These are phyloP conservation scores for Aspergillus carbonarius DNA, from an alignment of 2,329 filamentous ascomycete species.

Conservation along the genomic window DNA sequence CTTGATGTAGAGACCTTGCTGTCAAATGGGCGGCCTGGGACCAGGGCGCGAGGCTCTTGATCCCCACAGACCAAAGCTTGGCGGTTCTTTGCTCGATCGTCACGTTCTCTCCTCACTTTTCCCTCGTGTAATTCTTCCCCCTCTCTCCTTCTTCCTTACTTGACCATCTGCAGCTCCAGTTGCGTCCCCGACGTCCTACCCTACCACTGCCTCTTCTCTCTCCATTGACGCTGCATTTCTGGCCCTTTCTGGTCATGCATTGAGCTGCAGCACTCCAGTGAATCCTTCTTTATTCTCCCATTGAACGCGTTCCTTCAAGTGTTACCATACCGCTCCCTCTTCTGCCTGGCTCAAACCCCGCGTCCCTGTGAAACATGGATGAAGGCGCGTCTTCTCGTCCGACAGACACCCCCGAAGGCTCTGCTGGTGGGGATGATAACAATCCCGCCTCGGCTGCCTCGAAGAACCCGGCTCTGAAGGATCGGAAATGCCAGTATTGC, in stretches of 20 bases:
- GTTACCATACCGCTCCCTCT: background rate
- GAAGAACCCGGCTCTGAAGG: slow-evolving; percentile 63
- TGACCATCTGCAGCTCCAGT: background rate
- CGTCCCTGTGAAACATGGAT: slow-evolving; percentile 24
- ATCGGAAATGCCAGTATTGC: slow-evolving; percentile 86
- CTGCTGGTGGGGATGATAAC: slow-evolving; percentile 38
- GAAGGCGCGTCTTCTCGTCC: slow-evolving; percentile 25
- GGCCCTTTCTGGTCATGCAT: slow-evolving; percentile 18
- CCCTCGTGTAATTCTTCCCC: background rate
- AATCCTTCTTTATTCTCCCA: slow-evolving; percentile 8
- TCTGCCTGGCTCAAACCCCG: slow-evolving; percentile 4
- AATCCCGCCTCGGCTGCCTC: slow-evolving; percentile 28
- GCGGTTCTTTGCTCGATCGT: slow-evolving; percentile 14
- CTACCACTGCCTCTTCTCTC: background rate
- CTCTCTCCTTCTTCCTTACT: background rate
- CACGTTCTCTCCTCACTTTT: slow-evolving; percentile 8
- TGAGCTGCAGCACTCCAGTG: slow-evolving; percentile 18
- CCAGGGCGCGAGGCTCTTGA: background rate
- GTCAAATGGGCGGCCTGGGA: background rate
- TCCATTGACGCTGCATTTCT: slow-evolving; percentile 3
- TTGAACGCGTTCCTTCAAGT: slow-evolving; percentile 17
- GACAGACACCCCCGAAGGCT: slow-evolving; percentile 40
- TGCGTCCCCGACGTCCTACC: background rate
- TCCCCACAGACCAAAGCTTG: slow-evolving; percentile 13
- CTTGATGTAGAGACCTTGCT: background rate